phyloP scores from a whole-genome alignment of 1,139 yeast species.

The Debaryomyces sp. region DNA sequence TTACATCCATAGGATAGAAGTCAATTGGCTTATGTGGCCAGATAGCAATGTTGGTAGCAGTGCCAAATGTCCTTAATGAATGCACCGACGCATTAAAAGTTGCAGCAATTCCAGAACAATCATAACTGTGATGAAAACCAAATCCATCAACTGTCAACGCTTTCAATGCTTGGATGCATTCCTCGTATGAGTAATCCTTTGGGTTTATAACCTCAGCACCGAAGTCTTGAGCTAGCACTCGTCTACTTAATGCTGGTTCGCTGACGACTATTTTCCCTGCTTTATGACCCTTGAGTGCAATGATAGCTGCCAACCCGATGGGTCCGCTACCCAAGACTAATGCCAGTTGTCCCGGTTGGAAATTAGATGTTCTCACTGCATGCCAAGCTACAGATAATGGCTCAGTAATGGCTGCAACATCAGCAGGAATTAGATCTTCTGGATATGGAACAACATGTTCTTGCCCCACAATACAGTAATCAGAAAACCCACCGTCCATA shows the following conservation, averaged over 20 bases:
- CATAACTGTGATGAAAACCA: constrained; percentile 61
- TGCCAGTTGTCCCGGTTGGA: constrained; percentile 50
- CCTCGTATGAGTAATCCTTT: constrained; percentile 30
- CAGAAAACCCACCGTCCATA: constrained; percentile 53
- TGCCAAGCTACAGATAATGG: constrained; percentile 65
- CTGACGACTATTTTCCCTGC: constrained; percentile 58
- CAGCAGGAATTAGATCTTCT: constrained; percentile 44
- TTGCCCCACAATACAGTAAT: constrained; percentile 50
- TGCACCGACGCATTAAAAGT: constrained; percentile 56
- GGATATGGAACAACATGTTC: constrained; percentile 51
- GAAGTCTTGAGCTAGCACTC: constrained; percentile 52
- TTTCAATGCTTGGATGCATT: constrained; percentile 34
- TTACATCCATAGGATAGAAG: constrained; percentile 48
- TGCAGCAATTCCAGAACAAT: constrained; percentile 62
- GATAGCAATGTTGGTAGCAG: constrained; percentile 64
- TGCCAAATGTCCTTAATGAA: constrained; percentile 59
- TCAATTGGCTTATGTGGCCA: constrained; percentile 44
- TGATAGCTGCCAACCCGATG: constrained; percentile 58
- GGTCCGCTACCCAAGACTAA: constrained; percentile 65
- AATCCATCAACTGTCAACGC: constrained; percentile 46
- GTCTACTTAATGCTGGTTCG: constrained; percentile 60
- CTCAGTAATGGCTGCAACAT: constrained; percentile 58
- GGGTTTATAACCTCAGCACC: constrained; percentile 57
- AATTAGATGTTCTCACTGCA: constrained; percentile 50
- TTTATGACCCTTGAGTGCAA: constrained; percentile 59